Percentiles rank a stretch among this genome's conserved stretches.
phyloP scores from a whole-genome alignment of 306 rosid species.

The Prunus mira region DNA sequence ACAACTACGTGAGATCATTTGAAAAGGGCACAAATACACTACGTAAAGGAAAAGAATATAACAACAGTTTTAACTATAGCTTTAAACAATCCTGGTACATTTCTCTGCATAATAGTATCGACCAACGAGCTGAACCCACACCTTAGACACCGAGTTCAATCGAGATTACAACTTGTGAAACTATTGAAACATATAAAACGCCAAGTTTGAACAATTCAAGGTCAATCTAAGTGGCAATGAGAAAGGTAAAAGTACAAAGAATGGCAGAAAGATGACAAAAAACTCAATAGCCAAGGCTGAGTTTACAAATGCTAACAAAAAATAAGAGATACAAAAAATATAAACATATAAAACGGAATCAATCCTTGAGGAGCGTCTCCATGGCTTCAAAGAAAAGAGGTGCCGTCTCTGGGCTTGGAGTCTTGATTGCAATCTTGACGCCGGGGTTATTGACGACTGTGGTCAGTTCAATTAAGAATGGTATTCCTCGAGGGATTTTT shows the following conservation, averaged over 20 bases:
- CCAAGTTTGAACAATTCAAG: conserved; percentile 10
- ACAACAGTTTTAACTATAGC: no score
- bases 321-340: conserved; percentile 23
- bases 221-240: conserved; percentile 14
- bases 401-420: conserved; percentile 83
- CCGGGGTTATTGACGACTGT: conserved; percentile 70
- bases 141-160: neutral
- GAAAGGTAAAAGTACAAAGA: conserved; percentile 17
- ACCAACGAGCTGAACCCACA: no score
- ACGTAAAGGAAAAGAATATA: no score
- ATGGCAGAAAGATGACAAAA: conserved; percentile 20
- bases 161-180: neutral
- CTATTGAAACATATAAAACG: conserved; percentile 4
- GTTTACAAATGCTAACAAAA: conserved; percentile 35
- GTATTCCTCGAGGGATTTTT: conserved; percentile 73
- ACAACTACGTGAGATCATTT: no score
- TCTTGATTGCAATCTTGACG: conserved; percentile 85
- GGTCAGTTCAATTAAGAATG: conserved; percentile 76
- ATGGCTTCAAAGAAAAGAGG: conserved; percentile 76
- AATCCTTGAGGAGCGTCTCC: conserved; percentile 67
- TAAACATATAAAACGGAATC: conserved; percentile 28
- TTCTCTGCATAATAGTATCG: neutral
- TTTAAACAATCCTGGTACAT: neutral
- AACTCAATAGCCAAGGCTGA: conserved; percentile 23
- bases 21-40: no score